Conservation (phyloP, 495 filamentous ascomycete genomes). For the Hypoxylon intermedium region DNA sequence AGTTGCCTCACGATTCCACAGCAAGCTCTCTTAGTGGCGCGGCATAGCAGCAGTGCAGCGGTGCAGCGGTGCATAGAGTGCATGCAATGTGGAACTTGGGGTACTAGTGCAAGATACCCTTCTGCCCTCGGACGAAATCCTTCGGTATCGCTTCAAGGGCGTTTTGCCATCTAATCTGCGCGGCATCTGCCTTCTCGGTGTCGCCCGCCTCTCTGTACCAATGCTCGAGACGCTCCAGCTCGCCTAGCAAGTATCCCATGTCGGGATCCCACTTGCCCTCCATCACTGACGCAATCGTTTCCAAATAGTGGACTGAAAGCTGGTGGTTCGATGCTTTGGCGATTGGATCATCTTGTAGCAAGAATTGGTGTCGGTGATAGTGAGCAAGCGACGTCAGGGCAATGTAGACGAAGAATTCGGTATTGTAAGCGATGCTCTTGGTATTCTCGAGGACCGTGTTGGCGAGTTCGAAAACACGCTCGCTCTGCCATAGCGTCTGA, state of each 20-base stretch:
- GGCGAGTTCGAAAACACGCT: constrained; percentile 39
- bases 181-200: constrained; percentile 22
- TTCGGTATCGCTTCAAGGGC: constrained; percentile 40
- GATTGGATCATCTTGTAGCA: constrained; percentile 16
- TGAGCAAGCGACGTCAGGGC: constrained; percentile 39
- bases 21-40: neutral
- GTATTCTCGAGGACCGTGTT: constrained; percentile 40
- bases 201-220: constrained; percentile 43
- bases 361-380: constrained; percentile 37
- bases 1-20: neutral
- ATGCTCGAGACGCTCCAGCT: constrained; percentile 38
- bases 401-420: constrained; percentile 41
- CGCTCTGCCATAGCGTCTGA: constrained; percentile 37
- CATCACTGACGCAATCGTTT: constrained; percentile 34
- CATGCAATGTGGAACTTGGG: neutral
- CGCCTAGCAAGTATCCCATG: constrained; percentile 42
- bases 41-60: neutral
- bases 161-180: constrained; percentile 30
- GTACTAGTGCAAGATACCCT: constrained; percentile 26
- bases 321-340: constrained; percentile 25
- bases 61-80: neutral
- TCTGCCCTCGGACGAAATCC: constrained; percentile 29
- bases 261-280: constrained; percentile 43
- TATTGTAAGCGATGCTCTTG: constrained; percentile 39
- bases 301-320: constrained; percentile 38